Base-by-base conservation (phyloP, 768 basidiomycete genomes). In the Boletus huronensis region DNA sequence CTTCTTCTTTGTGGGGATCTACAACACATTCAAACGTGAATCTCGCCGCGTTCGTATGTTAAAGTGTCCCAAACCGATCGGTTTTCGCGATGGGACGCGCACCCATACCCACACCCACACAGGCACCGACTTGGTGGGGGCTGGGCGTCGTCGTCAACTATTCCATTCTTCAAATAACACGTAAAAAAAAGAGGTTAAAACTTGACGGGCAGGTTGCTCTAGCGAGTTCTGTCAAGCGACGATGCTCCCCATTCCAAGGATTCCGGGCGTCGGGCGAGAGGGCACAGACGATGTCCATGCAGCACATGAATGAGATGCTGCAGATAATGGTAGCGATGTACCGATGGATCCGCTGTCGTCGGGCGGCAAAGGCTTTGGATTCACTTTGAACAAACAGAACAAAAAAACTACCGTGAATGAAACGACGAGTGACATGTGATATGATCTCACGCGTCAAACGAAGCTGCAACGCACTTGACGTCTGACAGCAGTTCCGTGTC, bases 11-110 rank as follows among this genome's bases (percentile, higher is more conserved):
- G 38, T 7, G 26, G 28, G 40, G 56, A 58, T 58, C 56, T 47
- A 26, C 56, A 13, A 19, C 36, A 3, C 16, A 47, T 39, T 31
- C 49, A 39, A 54, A 44, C 29, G 59, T 40, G 59, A 62, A 58
- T 58, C 60, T 58, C 11, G 50, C 44, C 34, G 55, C 60, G 36
- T 40, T 53, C 26, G 39, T 36, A 43, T 58, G 57, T 36, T 23
- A 23, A 42, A 13, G n/a, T 38, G 39, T 35, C 39, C 39, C 28
- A 5, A 31, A 40, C 31, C 8, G 13, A 14, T 19, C 31, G 23
- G 38, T 23, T 14, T 38, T 35, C 9, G 53, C 34, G 17, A 31
- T 10, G 19, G 28, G 26, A 19, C 14, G 36, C 16, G 2, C 11
- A 8, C 23, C 1, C 13, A 14, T 19, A 40, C n/a, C 9, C 29